phyloP scores from a whole-genome alignment of 2,329 filamentous ascomycete species.

The Pezicula neosporulosa region DNA sequence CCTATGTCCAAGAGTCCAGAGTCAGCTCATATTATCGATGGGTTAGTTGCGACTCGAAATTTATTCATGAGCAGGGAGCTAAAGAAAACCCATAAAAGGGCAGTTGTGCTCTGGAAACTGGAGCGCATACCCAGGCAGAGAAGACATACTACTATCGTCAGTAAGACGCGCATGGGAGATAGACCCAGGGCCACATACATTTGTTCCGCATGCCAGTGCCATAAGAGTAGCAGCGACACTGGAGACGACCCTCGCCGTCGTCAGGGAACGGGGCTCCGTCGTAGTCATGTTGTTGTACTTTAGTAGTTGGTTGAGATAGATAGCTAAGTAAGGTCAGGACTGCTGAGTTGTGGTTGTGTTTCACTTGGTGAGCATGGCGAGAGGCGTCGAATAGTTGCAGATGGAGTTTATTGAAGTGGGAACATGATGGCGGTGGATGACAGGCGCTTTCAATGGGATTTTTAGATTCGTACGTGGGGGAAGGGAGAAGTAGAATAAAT shows the following conservation, averaged over 20 bases:
- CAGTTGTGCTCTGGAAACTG: no score
- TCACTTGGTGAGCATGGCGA: neutral
- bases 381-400: neutral
- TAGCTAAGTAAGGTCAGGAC: neutral
- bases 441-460: neutral
- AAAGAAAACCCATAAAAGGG: no score
- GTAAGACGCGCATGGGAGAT: constrained; percentile 4
- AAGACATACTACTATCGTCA: constrained; percentile 77
- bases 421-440: neutral
- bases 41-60: no score
- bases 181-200: constrained; percentile 53
- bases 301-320: neutral
- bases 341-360: neutral
- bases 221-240: constrained; percentile 83
- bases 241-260: constrained; percentile 71
- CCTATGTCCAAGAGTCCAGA: constrained; percentile 27
- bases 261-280: constrained; percentile 43
- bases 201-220: constrained; percentile 87
- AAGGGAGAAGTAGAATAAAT: no score
- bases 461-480: neutral
- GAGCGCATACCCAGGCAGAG: constrained; percentile 67
- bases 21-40: no score
- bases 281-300: constrained; percentile 28
- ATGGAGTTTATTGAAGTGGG: neutral
- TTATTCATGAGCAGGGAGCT: no score